Conservation (phyloP, 2,329 filamentous ascomycete genomes). For the Echinosphaeria canescens region DNA sequence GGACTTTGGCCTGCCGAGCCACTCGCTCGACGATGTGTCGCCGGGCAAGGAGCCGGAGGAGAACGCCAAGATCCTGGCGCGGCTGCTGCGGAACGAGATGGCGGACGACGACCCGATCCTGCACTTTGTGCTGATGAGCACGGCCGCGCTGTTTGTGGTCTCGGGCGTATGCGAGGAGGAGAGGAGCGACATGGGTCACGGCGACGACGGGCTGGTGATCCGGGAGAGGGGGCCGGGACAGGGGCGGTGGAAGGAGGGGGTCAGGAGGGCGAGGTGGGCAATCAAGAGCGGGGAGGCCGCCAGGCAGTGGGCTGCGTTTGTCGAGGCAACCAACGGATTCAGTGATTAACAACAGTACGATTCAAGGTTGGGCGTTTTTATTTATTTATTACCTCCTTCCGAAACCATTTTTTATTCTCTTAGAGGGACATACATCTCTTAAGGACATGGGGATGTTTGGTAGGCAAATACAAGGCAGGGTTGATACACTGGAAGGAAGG, state of each 20-base stretch:
- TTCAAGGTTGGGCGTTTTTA: neutral
- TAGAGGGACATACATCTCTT: too few relatives aligned
- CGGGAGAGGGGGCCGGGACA: conserved; percentile 68
- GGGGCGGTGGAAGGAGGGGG: conserved; percentile 85
- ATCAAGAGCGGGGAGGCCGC: conserved; percentile 74
- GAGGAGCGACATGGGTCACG: conserved; percentile 54
- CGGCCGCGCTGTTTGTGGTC: conserved; percentile 68
- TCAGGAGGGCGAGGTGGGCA: conserved; percentile 72
- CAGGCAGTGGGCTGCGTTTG: conserved; percentile 64
- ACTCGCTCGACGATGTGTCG: conserved; percentile 58
- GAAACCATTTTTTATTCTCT: neutral
- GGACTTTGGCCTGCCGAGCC: conserved; percentile 68
- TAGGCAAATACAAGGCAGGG: too few relatives aligned
- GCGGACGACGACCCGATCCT: conserved; percentile 62
- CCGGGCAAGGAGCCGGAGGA: conserved; percentile 69
- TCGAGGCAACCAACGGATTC: conserved; percentile 49
- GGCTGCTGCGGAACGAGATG: conserved; percentile 54
- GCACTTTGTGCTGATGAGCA: conserved; percentile 88
- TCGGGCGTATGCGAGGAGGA: conserved; percentile 77
- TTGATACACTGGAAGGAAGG: too few relatives aligned
- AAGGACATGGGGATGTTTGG: too few relatives aligned
- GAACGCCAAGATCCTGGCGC: conserved; percentile 68
- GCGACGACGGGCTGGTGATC: conserved; percentile 64
- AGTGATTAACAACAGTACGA: too few relatives aligned
- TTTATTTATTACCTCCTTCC: too few relatives aligned